phyloP scores from a whole-genome alignment of 345 rosid species.

The Crucihimalaya himalaica region DNA sequence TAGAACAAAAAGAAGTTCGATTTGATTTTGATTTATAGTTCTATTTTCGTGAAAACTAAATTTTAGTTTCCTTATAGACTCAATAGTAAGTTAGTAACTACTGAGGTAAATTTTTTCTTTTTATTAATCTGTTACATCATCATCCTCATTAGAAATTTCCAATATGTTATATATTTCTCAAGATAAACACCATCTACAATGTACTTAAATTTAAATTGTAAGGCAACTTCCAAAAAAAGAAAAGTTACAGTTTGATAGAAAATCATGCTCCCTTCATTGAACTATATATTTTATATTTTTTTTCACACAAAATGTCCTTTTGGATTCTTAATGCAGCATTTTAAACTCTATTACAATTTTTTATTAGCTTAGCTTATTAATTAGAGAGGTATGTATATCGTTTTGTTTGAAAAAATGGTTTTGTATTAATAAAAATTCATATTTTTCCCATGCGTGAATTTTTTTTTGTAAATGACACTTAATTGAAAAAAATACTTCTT shows the following conservation, averaged over 20 bases:
- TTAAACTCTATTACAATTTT: not conserved
- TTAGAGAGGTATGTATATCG: too few relatives aligned
- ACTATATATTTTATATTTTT: not conserved
- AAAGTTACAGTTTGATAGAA: not conserved
- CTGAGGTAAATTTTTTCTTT: not conserved
- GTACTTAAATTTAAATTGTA: not conserved
- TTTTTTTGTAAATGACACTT: not conserved
- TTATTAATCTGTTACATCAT: not conserved
- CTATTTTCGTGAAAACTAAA: not conserved
- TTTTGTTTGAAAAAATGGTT: too few relatives aligned
- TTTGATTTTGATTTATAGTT: not conserved
- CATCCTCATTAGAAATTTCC: not conserved
- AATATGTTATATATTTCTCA: not conserved
- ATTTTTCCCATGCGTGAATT: not conserved
- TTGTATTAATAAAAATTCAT: not conserved
- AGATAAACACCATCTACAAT: not conserved
- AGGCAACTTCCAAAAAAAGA: not conserved
- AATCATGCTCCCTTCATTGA: not conserved
- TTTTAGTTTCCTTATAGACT: not conserved
- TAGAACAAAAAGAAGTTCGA: not conserved
- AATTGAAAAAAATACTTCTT: not conserved
- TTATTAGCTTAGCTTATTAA: not conserved
- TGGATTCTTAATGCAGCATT: not conserved
- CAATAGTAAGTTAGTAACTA: not conserved
- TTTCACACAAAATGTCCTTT: not conserved